A percentile compares a stretch with the other conserved stretches of the same genome.
phyloP scores from a whole-genome alignment of 2,329 filamentous ascomycete genomes.

The Aspergillus sclerotialis region DNA sequence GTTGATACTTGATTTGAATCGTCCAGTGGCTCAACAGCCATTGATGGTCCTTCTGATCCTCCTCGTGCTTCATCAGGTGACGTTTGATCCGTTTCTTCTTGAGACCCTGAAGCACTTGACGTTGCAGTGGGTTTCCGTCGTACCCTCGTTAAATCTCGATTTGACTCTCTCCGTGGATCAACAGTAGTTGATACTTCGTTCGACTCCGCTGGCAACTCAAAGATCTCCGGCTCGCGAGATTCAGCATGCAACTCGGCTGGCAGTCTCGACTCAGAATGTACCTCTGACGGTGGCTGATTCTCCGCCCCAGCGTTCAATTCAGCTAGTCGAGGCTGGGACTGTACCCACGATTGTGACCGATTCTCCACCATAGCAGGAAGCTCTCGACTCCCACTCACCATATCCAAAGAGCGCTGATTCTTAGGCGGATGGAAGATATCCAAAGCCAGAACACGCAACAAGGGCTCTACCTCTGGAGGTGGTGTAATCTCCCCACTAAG shows the following conservation, averaged over 20 bases:
- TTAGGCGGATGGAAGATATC: conserved; percentile 57
- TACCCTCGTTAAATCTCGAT: no score
- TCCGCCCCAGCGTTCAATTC: neutral
- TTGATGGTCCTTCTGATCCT: no score
- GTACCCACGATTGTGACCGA: neutral
- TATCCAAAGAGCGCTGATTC: neutral
- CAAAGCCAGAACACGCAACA: conserved; percentile 78
- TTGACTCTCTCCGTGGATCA: no score
- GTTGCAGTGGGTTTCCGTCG: no score
- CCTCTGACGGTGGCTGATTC: neutral
- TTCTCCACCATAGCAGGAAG: neutral
- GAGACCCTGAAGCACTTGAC: no score
- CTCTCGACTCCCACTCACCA: neutral
- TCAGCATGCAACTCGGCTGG: neutral
- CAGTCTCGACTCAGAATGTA: neutral
- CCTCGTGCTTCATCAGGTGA: no score
- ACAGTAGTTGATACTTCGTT: no score
- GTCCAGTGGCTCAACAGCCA: no score
- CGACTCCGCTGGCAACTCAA: neutral
- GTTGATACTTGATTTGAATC: no score
- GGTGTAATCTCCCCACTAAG: conserved; percentile 70
- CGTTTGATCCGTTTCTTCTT: no score
- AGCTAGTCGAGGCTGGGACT: no score
- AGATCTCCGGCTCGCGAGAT: neutral
- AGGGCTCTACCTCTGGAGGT: conserved; percentile 70